Evolutionary conservation across 2,329 filamentous ascomycete species (phyloP), one percentile per base, ranked within the genome.

Genomic region (Epichloe elymi): DNA sequence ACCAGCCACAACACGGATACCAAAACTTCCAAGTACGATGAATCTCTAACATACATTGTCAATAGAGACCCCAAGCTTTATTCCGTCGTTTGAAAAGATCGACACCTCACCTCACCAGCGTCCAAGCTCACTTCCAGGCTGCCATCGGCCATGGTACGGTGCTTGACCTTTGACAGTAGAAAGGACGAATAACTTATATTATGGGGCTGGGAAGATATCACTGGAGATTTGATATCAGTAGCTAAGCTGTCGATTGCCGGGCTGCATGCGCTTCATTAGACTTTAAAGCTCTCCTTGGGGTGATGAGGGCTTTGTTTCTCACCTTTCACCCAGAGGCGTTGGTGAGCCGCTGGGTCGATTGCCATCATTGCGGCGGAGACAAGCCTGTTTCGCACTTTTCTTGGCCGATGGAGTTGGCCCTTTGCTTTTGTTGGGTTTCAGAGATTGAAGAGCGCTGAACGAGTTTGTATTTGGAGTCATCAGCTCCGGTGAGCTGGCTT

Each of bases 1-100:
- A 2, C 87, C 87, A 49, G 71, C 72, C 8, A 70, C 59, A 0
- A 91, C 74, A 12, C 70, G 70, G 33, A 91, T 62, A 15, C 81
- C 79, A 63, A 82, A 93, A 59, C 78, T 82, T 1, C 87, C 87
- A 11, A 88, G 67, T 8, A 84, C 66, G 4, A 82, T 70, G 40
- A 85, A 68, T 15, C 80, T 75, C 79, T 83, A 48, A 1, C 6
- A 7, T n/a, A 19, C 14, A 26, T n/a, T 17, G 33, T 46, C 45
- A 46, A 44, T 14, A 38, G 7, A 30, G 26, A 30, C 1, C 26
- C 3, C 19, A 53, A 65, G 39, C 65, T 60, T 36, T 14, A 23
- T 17, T 33, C 1, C n/a, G 7, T 19, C 11, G 20, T 11, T 15
- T 20, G 35, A 12, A n/a, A 37, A 19, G 14, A 53, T 66, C 7